Evolutionary conservation across 306 rosid species (phyloP).

Genomic region (Vigna hirtella): DNA sequence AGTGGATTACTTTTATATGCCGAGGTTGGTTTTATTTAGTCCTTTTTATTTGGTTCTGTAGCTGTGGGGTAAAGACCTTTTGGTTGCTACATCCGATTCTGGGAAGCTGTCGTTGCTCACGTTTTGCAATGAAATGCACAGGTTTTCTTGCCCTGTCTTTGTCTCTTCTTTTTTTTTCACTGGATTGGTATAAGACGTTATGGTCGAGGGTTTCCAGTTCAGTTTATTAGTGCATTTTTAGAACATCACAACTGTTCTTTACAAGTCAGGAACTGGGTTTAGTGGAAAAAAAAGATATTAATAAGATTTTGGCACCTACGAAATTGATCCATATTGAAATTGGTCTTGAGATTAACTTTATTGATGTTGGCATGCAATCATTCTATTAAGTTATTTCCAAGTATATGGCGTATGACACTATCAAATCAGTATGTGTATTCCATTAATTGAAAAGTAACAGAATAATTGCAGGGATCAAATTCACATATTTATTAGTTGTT

Average conservation of each 20-base stretch:
- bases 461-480: no score
- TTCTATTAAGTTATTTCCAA: no score
- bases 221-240: slow-evolving; percentile 10
- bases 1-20: not conserved
- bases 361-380: no score
- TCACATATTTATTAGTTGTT: no score
- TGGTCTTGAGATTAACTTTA: no score
- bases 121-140: slow-evolving; percentile 95
- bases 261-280: not conserved
- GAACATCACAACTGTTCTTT: slow-evolving; percentile 4
- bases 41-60: slow-evolving; percentile 36
- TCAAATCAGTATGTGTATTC: no score
- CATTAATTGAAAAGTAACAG: no score
- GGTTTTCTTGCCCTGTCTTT: slow-evolving; percentile 49
- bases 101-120: slow-evolving; percentile 93
- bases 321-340: no score
- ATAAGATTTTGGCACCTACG: no score
- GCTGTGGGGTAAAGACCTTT: slow-evolving; percentile 84
- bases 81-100: slow-evolving; percentile 90
- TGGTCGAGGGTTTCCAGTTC: slow-evolving; percentile 22
- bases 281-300: not conserved
- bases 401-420: no score
- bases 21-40: slow-evolving; percentile 34
- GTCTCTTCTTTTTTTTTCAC: not conserved
- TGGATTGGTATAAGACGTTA: slow-evolving; percentile 11